A percentile compares a stretch with the other conserved stretches of the same genome.
Evolutionary conservation across 2,329 filamentous ascomycete genomes (phyloP).

Genomic region (Fusarium xylarioides): DNA sequence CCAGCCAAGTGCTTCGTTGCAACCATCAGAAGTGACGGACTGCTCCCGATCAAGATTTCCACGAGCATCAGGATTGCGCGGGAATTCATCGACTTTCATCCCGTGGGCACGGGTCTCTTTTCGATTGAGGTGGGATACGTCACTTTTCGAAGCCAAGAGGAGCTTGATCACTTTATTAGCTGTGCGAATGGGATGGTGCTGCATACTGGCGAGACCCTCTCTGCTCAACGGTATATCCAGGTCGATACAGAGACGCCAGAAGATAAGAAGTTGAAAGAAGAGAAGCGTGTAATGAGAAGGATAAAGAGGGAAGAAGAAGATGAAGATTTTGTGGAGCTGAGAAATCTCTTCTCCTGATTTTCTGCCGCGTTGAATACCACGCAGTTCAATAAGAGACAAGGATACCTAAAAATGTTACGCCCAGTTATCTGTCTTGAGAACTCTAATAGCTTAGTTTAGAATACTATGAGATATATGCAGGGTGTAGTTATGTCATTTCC

Average conservation of each 20-base stretch:
- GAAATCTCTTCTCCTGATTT: not conserved
- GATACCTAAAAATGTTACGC: rapidly evolving
- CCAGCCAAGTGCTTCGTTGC: not conserved
- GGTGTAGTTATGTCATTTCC: too few relatives aligned
- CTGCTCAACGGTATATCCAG: not conserved
- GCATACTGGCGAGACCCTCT: conserved; percentile 1
- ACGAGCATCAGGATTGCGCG: conserved; percentile 11
- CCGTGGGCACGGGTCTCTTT: not conserved
- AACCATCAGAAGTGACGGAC: not conserved
- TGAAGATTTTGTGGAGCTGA: not conserved
- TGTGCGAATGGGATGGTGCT: not conserved
- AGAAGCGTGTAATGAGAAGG: not conserved
- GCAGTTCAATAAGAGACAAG: not conserved
- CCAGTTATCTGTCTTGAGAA: too few relatives aligned
- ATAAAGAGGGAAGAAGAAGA: not conserved
- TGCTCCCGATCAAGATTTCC: conserved; percentile 4
- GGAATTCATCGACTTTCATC: conserved; percentile 2
- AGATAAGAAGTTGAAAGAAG: not conserved
- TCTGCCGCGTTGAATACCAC: not conserved
- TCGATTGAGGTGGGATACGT: not conserved
- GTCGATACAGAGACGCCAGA: not conserved
- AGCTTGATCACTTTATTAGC: not conserved
- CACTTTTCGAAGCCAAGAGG: conserved; percentile 2
- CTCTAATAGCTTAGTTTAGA: too few relatives aligned
- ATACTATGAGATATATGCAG: too few relatives aligned